These are phyloP conservation scores for Phialocephala sp. DNA, from an alignment of 2,329 filamentous ascomycete genomes.

Conservation along the genomic window DNA sequence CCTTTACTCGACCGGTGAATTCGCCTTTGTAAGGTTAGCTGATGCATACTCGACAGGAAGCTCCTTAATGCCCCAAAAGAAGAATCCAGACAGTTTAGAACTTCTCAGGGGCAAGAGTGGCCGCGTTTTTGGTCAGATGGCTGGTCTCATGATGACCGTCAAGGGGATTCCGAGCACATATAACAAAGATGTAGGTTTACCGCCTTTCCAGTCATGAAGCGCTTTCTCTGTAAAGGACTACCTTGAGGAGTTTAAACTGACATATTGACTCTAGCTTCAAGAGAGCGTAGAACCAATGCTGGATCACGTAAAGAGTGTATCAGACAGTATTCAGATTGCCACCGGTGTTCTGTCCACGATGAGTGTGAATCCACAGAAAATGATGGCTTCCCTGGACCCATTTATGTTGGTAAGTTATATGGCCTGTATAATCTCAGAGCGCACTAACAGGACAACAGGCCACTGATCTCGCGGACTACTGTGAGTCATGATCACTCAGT, in stretches of 20 bases:
- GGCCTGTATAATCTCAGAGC: neutral
- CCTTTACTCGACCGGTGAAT: conserved; percentile 73
- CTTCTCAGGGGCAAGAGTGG: conserved; percentile 80
- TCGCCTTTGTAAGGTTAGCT: conserved; percentile 75
- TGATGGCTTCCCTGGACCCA: conserved; percentile 78
- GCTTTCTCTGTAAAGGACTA: neutral
- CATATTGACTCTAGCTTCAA: conserved; percentile 58
- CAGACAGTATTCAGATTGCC: conserved; percentile 82
- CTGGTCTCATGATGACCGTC: conserved; percentile 76
- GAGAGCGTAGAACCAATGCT: conserved; percentile 87
- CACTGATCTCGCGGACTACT: conserved; percentile 69
- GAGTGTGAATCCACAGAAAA: conserved; percentile 71
- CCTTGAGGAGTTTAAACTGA: conserved; percentile 19
- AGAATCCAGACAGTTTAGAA: conserved; percentile 77
- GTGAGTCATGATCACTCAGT: conserved; percentile 60
- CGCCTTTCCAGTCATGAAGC: too few species aligned
- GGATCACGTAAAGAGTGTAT: conserved; percentile 81
- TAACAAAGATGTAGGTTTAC: conserved; percentile 72
- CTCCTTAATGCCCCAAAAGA: conserved; percentile 64
- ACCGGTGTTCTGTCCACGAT: conserved; percentile 81
- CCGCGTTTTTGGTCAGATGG: conserved; percentile 80
- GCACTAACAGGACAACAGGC: conserved; percentile 48
- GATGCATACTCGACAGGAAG: conserved; percentile 83
- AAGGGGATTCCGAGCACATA: conserved; percentile 76
- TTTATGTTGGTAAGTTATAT: conserved; percentile 67